Percentiles rank a stretch among this genome's conserved stretches.
phyloP scores from a whole-genome alignment of 164 flowering plant genomes.

The Kalanchoe fedtschenkoi region DNA sequence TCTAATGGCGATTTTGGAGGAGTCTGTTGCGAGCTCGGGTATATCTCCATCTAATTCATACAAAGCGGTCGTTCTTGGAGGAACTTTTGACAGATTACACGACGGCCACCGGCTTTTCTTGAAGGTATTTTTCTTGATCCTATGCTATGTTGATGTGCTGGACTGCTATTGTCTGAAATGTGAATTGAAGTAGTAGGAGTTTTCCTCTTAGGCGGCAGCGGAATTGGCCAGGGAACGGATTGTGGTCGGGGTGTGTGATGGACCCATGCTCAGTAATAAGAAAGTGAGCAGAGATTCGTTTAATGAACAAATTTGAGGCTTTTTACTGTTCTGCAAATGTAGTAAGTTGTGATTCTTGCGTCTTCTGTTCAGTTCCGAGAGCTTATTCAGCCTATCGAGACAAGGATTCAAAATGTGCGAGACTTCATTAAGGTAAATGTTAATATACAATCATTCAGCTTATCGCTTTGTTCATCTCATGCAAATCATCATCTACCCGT shows the following conservation, averaged over 20 bases:
- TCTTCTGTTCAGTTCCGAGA: constrained; percentile 48
- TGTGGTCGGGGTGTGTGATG: constrained; percentile 80
- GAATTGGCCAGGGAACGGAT: constrained; percentile 58
- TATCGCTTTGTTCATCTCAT: not conserved
- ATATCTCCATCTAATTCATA: constrained; percentile 39
- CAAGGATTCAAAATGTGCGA: constrained; percentile 58
- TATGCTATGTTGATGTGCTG: not conserved
- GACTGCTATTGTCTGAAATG: not conserved
- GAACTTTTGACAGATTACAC: constrained; percentile 82
- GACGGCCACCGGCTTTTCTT: constrained; percentile 80
- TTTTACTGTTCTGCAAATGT: not conserved
- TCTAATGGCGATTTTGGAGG: constrained; percentile 19
- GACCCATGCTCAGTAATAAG: constrained; percentile 79
- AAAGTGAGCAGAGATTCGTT: constrained; percentile 29
- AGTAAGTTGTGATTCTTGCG: not conserved
- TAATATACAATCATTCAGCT: not conserved
- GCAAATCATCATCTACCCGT: too few species aligned
- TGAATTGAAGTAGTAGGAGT: not conserved
- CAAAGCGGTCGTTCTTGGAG: constrained; percentile 76
- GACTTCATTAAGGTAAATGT: constrained; percentile 59
- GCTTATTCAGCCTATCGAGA: constrained; percentile 66
- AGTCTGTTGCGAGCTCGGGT: constrained; percentile 8
- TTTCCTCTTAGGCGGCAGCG: constrained; percentile 46
- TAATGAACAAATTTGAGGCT: not conserved
- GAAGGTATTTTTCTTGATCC: constrained; percentile 27